Conservation (phyloP, 305 asterid genomes). For the Fraxinus nigra region DNA sequence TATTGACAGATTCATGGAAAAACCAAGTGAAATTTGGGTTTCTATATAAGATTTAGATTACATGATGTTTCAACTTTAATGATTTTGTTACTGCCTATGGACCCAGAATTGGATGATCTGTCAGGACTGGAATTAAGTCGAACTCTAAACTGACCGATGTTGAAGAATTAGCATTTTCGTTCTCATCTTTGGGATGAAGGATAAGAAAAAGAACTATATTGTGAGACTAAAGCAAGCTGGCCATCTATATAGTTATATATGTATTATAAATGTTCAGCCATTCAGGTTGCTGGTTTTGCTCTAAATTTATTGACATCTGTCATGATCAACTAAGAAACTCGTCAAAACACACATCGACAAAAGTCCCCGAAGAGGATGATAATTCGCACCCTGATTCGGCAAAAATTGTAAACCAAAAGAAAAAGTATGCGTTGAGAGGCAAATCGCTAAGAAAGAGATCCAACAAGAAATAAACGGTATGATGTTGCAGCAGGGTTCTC, state of each 20-base stretch:
- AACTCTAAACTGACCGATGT: not conserved
- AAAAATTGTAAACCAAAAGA: slow-evolving; percentile 25
- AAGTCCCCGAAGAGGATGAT: slow-evolving; percentile 71
- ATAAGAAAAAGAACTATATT: not conserved
- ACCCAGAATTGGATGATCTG: not conserved
- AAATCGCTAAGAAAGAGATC: slow-evolving; percentile 12
- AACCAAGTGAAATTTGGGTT: not conserved
- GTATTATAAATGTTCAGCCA: not conserved
- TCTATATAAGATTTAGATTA: not conserved
- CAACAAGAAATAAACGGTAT: slow-evolving; percentile 10
- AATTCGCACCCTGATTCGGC: slow-evolving; percentile 54
- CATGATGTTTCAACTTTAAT: not conserved
- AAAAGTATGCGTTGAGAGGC: not conserved
- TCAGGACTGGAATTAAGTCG: not conserved
- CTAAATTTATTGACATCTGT: not conserved
- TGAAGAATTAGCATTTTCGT: not conserved
- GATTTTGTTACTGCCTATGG: not conserved
- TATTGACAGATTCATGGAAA: not conserved
- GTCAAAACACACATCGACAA: not conserved
- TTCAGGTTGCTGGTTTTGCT: not conserved
- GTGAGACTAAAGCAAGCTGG: not conserved
- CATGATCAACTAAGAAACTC: not conserved
- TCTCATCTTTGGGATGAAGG: not conserved
- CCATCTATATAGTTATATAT: not conserved
- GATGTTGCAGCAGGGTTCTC: slow-evolving; percentile 17